Conservation (phyloP, 2,329 filamentous ascomycete genomes). For the Coniochaeta sp. region DNA sequence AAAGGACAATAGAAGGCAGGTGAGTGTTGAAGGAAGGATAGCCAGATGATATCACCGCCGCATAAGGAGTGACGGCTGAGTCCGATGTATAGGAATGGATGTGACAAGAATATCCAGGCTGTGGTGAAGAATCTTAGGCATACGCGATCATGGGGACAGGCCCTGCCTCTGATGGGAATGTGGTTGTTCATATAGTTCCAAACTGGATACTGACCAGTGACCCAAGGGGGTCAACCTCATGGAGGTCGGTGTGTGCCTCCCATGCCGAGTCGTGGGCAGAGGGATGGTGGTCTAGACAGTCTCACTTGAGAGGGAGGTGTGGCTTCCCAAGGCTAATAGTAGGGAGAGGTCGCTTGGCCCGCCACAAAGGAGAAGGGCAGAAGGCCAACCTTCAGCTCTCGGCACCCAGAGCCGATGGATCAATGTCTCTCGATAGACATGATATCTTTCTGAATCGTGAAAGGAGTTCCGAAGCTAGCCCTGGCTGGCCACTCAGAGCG, state of each 20-base stretch:
- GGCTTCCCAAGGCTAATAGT: neutral
- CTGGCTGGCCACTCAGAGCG: neutral
- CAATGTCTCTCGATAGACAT: neutral
- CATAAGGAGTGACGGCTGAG: slow-evolving; percentile 4
- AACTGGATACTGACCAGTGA: neutral
- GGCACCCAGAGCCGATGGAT: neutral
- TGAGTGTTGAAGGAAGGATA: neutral
- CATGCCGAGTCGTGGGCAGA: neutral
- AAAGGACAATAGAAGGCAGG: slow-evolving; percentile 1
- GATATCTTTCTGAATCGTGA: neutral
- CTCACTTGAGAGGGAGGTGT: neutral
- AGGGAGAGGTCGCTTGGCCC: neutral
- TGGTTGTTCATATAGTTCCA: neutral
- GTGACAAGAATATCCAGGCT: neutral
- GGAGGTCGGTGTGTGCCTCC: neutral
- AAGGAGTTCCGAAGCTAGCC: slow-evolving; percentile 8
- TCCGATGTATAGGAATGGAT: neutral
- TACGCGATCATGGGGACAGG: neutral
- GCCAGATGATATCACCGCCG: slow-evolving; percentile 1
- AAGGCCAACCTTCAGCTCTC: too few species aligned
- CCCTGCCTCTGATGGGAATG: neutral
- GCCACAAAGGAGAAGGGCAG: neutral
- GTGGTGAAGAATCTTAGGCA: neutral
- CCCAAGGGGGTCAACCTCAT: neutral
- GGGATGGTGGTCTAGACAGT: neutral